These are phyloP conservation scores for Hymenoscyphus infarciens DNA, from an alignment of 2,329 filamentous ascomycete genomes.

Conservation along the genomic window DNA sequence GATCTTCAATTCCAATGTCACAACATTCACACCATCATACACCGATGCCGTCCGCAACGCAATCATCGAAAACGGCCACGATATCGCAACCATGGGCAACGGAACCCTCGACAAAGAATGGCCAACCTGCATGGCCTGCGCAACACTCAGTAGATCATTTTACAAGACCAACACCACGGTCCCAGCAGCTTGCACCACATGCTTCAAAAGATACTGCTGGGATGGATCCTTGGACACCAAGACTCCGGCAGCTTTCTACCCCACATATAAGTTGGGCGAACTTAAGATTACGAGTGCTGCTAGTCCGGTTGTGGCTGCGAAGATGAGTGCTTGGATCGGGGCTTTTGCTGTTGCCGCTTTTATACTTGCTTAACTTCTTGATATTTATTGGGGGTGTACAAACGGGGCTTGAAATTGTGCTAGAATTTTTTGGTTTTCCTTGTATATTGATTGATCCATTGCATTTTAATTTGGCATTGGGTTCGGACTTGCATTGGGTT, in stretches of 20 bases:
- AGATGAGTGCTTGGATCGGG: slow-evolving; percentile 3
- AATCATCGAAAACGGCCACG: slow-evolving; percentile 83
- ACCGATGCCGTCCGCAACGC: slow-evolving; percentile 63
- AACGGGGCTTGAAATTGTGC: background rate
- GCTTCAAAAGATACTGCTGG: slow-evolving; percentile 89
- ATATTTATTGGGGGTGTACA: background rate
- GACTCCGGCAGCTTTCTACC: slow-evolving; percentile 22
- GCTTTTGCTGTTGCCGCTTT: background rate
- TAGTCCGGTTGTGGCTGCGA: background rate
- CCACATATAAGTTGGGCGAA: slow-evolving; percentile 21
- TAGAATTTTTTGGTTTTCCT: background rate
- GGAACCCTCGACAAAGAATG: slow-evolving; percentile 69
- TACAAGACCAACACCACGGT: slow-evolving; percentile 64
- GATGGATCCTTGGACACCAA: slow-evolving; percentile 52
- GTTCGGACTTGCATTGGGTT: background rate
- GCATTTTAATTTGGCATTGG: background rate
- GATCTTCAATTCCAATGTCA: slow-evolving; percentile 70
- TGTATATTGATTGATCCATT: background rate
- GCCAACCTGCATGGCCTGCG: slow-evolving; percentile 83
- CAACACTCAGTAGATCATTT: slow-evolving; percentile 74
- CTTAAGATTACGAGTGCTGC: slow-evolving; percentile 11
- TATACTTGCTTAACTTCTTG: background rate
- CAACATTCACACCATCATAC: slow-evolving; percentile 70
- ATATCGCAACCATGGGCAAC: slow-evolving; percentile 80
- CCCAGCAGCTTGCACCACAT: slow-evolving; percentile 68